A percentile compares a stretch with the other conserved stretches of the same genome.
These are phyloP conservation scores for Schizosaccharomyces japonicus DNA, from an alignment of 805 yeast genomes.

Conservation along the genomic window DNA sequence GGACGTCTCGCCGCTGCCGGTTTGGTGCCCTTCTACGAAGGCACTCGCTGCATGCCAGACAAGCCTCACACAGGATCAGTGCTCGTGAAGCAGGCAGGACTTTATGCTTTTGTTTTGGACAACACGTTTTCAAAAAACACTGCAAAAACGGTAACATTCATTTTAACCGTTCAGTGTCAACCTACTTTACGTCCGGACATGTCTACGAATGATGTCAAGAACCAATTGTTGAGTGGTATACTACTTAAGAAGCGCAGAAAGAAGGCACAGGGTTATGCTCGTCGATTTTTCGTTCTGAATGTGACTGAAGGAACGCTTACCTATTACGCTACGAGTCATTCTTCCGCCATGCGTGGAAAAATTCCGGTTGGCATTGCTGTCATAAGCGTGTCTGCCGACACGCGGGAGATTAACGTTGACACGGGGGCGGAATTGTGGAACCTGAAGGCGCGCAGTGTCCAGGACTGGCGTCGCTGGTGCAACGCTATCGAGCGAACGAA, in stretches of 20 bases:
- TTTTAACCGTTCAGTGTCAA: slow-evolving; percentile 19
- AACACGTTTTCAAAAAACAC: slow-evolving; percentile 72
- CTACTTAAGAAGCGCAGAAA: slow-evolving; percentile 62
- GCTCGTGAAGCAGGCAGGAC: slow-evolving; percentile 37
- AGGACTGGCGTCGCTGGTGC: slow-evolving; percentile 64
- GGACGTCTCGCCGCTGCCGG: slow-evolving; percentile 35
- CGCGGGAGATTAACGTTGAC: slow-evolving; percentile 53
- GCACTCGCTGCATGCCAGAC: slow-evolving; percentile 35
- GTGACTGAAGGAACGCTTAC: slow-evolving; percentile 61
- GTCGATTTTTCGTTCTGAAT: slow-evolving; percentile 65
- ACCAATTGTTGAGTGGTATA: slow-evolving; percentile 43
- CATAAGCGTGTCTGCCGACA: slow-evolving; percentile 51
- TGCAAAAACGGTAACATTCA: slow-evolving; percentile 57
- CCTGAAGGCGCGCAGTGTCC: slow-evolving; percentile 38
- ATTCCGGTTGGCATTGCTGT: slow-evolving; percentile 68
- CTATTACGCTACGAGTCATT: slow-evolving; percentile 48
- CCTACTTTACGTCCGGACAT: not conserved
- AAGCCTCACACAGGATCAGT: slow-evolving; percentile 39
- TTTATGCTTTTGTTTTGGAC: slow-evolving; percentile 74
- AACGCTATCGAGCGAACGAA: slow-evolving; percentile 22
- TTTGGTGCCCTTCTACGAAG: slow-evolving; percentile 27
- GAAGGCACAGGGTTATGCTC: slow-evolving; percentile 63
- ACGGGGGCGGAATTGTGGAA: slow-evolving; percentile 93
- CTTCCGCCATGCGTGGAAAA: slow-evolving; percentile 63
- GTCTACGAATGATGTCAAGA: slow-evolving; percentile 6